Evolutionary conservation across 805 yeast genomes (phyloP), one percentile per base, ranked within the genome.

Genomic region (Candida saitoana): DNA sequence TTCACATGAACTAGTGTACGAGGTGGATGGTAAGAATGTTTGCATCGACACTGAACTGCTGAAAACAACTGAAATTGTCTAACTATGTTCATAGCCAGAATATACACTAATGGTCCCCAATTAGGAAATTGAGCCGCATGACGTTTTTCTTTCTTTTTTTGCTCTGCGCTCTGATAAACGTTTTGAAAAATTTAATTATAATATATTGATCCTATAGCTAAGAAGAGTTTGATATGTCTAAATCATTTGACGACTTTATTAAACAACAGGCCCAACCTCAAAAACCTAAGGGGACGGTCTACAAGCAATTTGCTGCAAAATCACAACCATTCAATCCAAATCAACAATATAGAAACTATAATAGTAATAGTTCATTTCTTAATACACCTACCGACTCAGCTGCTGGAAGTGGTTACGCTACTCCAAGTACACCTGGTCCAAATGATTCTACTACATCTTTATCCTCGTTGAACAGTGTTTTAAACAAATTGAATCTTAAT

Each of bases 381-480:
- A 40, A 36, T 20, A 55, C 63, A 5, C 68, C 69, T 2, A 34
- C 49, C 15, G 60, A 50, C 5, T 65, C 70, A 0, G 43, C 51
- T 12, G 63, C 67, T 11, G 57, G 63, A 24, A 64, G 71, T 44
- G 74, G 74, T 15, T 46, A 54, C 24, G 56, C 58, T 15, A 65
- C 67, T 18, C 66, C 69, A 18, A 58, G 56, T 24, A 51, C 59
- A 12, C 64, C 65, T 7, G 59, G 57, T 37, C 60, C 67, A 6
- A 60, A 59, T 18, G 63, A 65, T n/a, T 80, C 91, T 4, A 77
- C 89, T 7, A 73, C 87, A 3, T 84, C 96, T 2, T 70, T 90
- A 52, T 67, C 87, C 9, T 82, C 90, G 4, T 69, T 89, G 45
- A 77, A 79, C 51, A 76, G 83, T 30, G 86, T 93, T 3, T 71